phyloP scores from a whole-genome alignment of 208 protist genomes.

The Porcisia deanei region DNA sequence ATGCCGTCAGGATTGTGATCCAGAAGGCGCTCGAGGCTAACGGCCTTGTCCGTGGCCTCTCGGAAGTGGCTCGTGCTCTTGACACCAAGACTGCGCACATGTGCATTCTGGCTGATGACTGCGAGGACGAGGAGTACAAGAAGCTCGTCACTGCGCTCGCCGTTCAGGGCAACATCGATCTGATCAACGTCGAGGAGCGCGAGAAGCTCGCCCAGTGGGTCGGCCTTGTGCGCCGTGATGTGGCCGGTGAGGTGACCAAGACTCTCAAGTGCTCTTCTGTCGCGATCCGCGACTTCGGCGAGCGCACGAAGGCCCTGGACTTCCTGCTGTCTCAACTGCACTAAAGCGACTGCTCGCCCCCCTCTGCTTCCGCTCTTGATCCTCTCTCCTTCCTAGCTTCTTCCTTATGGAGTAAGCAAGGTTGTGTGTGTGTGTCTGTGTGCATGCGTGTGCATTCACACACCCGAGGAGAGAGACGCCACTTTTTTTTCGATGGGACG shows the following conservation, averaged over 20 bases:
- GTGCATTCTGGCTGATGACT: conserved; percentile 91
- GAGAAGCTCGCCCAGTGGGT: conserved; percentile 87
- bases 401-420: conserved; percentile 16
- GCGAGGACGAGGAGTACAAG: conserved; percentile 93
- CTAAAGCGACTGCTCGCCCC: conserved; percentile 18
- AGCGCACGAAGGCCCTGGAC: conserved; percentile 82
- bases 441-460: background rate
- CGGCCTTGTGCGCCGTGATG: conserved; percentile 59
- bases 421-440: background rate
- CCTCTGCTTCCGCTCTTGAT: conserved; percentile 3
- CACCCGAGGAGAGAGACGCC: background rate
- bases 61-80: conserved; percentile 83
- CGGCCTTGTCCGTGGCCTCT: conserved; percentile 88
- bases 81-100: conserved; percentile 86
- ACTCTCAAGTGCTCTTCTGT: conserved; percentile 89
- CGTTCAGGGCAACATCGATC: conserved; percentile 82
- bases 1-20: conserved; percentile 88
- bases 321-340: conserved; percentile 80
- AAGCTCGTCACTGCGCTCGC: conserved; percentile 87
- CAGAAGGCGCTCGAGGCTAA: conserved; percentile 86
- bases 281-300: conserved; percentile 89
- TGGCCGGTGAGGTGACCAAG: conserved; percentile 73
- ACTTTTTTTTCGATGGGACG: background rate
- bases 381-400: background rate
- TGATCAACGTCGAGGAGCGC: conserved; percentile 88